Evolutionary conservation across 805 yeast species (phyloP).

Genomic region (Kluyveromyces lactis): DNA sequence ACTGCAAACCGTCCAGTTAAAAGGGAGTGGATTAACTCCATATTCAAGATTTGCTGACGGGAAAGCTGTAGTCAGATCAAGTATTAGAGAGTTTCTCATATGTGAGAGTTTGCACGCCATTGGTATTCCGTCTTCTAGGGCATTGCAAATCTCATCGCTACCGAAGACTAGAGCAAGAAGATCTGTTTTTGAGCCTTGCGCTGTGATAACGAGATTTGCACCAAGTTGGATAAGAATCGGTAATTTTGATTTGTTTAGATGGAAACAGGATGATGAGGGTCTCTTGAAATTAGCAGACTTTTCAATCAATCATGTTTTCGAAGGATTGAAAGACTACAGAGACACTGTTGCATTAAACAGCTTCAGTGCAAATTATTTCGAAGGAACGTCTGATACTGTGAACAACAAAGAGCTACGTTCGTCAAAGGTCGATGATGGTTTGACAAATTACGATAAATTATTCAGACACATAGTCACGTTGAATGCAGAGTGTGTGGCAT

Average conservation of each 20-base stretch:
- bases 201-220: constrained; percentile 76
- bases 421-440: constrained; percentile 4
- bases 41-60: constrained; percentile 95
- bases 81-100: constrained; percentile 79
- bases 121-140: constrained; percentile 83
- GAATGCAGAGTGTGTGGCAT: constrained; percentile 71
- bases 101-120: constrained; percentile 75
- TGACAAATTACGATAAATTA: constrained; percentile 56
- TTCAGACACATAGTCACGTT: constrained; percentile 62
- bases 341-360: constrained; percentile 14
- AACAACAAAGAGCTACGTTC: constrained; percentile 13
- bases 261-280: constrained; percentile 61
- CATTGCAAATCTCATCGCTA: constrained; percentile 59
- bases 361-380: constrained; percentile 20
- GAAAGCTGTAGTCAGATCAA: constrained; percentile 81
- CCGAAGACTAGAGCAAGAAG: constrained; percentile 77
- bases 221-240: constrained; percentile 85
- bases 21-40: constrained; percentile 91
- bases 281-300: constrained; percentile 60
- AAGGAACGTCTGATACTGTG: constrained; percentile 16
- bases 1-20: constrained; percentile 51
- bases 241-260: constrained; percentile 72
- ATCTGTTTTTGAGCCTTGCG: constrained; percentile 63
- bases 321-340: constrained; percentile 29
- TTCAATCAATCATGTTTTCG: constrained; percentile 56